A percentile compares a stretch with the other conserved stretches of the same genome.
phyloP scores from a whole-genome alignment of 768 basidiomycete species.

The Mycena latifolia region DNA sequence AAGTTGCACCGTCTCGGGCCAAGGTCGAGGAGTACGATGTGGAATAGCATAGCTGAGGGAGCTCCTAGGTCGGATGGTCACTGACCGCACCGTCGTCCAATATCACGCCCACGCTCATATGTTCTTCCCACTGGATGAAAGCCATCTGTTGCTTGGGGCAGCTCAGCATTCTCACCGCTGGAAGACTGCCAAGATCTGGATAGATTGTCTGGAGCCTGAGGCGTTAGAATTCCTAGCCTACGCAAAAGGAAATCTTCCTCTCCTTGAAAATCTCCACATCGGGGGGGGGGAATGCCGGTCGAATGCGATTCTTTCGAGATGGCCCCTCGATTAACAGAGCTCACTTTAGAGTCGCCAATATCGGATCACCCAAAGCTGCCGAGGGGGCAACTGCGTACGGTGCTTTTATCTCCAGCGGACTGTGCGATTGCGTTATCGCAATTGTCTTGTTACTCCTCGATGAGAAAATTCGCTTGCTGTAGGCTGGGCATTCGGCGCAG shows the following conservation, averaged over 20 bases:
- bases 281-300: not conserved
- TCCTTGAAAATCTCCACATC: not conserved
- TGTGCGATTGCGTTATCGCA: not conserved
- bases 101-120: not conserved
- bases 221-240: not conserved
- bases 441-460: not conserved
- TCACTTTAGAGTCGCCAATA: not conserved
- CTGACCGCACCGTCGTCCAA: too few species aligned
- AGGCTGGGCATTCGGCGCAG: not conserved
- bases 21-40: too few species aligned
- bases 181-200: slow-evolving; percentile 2
- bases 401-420: not conserved
- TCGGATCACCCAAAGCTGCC: not conserved
- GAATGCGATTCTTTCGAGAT: not conserved
- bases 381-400: not conserved
- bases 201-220: not conserved
- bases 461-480: not conserved
- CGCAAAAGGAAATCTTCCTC: not conserved
- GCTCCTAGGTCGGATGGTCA: too few species aligned
- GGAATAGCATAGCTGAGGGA: too few species aligned
- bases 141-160: not conserved
- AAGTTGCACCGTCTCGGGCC: too few species aligned
- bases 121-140: not conserved
- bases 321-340: too few species aligned
- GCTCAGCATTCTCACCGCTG: slow-evolving; percentile 2